Conservation (phyloP, 1,139 yeast species). For the Kazachstania sp. region DNA sequence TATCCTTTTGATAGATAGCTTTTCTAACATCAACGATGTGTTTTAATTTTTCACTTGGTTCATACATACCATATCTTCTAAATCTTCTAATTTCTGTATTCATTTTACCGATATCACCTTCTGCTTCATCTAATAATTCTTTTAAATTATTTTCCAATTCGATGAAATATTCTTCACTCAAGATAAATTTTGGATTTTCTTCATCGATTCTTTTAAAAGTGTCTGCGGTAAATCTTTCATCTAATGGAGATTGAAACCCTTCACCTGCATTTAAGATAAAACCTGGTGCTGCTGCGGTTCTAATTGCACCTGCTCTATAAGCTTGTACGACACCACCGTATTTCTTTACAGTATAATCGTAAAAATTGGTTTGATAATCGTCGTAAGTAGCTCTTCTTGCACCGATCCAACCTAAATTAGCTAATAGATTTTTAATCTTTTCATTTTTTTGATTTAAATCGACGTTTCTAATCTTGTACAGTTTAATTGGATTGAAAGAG, state of each 20-base stretch:
- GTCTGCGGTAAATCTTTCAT: slow-evolving; percentile 21
- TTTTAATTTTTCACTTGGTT: slow-evolving; percentile 37
- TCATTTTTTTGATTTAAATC: slow-evolving; percentile 35
- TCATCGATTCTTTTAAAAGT: slow-evolving; percentile 30
- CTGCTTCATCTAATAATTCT: slow-evolving; percentile 21
- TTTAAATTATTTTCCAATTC: slow-evolving; percentile 42
- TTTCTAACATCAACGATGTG: slow-evolving; percentile 32
- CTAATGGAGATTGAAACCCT: slow-evolving; percentile 64
- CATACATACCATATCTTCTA: slow-evolving; percentile 56
- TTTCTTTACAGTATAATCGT: slow-evolving; percentile 54
- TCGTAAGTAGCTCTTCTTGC: slow-evolving; percentile 63
- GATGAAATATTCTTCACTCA: slow-evolving; percentile 47
- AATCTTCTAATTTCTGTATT: slow-evolving; percentile 34
- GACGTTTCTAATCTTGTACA: slow-evolving; percentile 21
- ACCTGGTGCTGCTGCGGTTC: slow-evolving; percentile 52
- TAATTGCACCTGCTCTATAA: slow-evolving; percentile 62
- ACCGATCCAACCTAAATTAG: slow-evolving; percentile 86
- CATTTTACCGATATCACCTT: slow-evolving; percentile 28
- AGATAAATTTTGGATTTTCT: slow-evolving; percentile 35
- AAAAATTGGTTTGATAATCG: slow-evolving; percentile 65
- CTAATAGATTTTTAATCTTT: slow-evolving; percentile 30
- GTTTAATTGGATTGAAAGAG: slow-evolving; percentile 38
- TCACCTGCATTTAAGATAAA: slow-evolving; percentile 62
- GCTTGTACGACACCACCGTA: slow-evolving; percentile 78
- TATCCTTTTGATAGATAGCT: slow-evolving; percentile 13